Conservation (phyloP, 495 filamentous ascomycete species). For the Podospora appendiculata region DNA sequence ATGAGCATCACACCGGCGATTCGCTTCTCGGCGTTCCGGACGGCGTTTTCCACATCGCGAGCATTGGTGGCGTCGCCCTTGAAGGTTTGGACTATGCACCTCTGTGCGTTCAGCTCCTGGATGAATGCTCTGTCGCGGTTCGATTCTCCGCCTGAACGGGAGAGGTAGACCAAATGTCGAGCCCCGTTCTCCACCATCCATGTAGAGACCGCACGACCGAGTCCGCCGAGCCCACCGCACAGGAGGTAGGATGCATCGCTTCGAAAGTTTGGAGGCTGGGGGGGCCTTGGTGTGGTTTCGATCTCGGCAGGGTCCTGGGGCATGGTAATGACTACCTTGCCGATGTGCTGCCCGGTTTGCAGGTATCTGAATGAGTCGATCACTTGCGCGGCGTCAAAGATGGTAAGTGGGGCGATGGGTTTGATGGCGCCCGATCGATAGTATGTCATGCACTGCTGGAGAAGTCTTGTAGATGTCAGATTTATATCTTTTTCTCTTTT, state of each 20-base stretch:
- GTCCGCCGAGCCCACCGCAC: constrained; percentile 33
- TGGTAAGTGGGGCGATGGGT: background rate
- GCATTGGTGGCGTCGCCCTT: no score
- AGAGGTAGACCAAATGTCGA: constrained; percentile 15
- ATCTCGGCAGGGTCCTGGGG: background rate
- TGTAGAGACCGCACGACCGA: constrained; percentile 28
- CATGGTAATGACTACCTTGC: constrained; percentile 33
- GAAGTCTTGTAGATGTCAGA: no score
- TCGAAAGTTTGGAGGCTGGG: constrained; percentile 16
- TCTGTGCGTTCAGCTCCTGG: no score
- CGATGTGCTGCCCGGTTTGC: constrained; percentile 28
- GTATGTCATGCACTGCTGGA: constrained; percentile 7
- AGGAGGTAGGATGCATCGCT: constrained; percentile 29
- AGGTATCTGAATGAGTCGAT: constrained; percentile 8
- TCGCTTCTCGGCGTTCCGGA: background rate
- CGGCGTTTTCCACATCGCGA: background rate
- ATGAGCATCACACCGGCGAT: no score
- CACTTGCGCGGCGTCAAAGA: background rate
- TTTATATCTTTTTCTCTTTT: no score
- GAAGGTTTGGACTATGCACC: background rate
- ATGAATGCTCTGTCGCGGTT: no score
- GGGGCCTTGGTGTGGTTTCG: constrained; percentile 21
- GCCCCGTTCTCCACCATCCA: constrained; percentile 30
- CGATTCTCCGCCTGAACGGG: no score
- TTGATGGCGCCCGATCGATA: constrained; percentile 23